Conservation (phyloP, 2,329 filamentous ascomycete species). For the Raffaelea albimanens region DNA sequence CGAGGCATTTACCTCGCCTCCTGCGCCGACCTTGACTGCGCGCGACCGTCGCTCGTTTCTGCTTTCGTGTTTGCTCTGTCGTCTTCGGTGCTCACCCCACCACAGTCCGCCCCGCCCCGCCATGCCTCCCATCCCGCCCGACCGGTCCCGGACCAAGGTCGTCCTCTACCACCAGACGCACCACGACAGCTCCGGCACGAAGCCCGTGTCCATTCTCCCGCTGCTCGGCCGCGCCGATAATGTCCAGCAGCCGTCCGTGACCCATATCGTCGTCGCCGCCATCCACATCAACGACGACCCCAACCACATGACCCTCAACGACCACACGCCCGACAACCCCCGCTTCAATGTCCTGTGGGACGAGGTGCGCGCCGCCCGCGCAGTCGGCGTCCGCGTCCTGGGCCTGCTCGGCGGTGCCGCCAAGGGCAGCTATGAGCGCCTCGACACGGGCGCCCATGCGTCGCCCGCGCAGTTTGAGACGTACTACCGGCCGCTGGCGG, state of each 20-base stretch:
- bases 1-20: no score
- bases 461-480: constrained; percentile 42
- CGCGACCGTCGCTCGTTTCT: no score
- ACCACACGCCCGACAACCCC: constrained; percentile 55
- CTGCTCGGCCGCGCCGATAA: constrained; percentile 18
- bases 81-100: no score
- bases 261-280: constrained; percentile 69
- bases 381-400: constrained; percentile 61
- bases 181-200: constrained; percentile 24
- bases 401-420: constrained; percentile 76
- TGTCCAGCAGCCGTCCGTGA: constrained; percentile 25
- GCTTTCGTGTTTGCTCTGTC: no score
- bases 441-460: constrained; percentile 35
- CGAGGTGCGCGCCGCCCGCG: constrained; percentile 60
- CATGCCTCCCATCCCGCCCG: constrained; percentile 18
- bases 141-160: constrained; percentile 12
- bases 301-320: constrained; percentile 57
- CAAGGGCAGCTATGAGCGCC: constrained; percentile 54
- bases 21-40: no score
- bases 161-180: constrained; percentile 33
- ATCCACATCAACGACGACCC: constrained; percentile 66
- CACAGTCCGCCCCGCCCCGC: background rate
- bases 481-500: constrained; percentile 58
- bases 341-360: constrained; percentile 60
- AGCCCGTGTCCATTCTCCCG: constrained; percentile 30